Evolutionary conservation across 352 stramenopile species (phyloP).

Genomic region (Phytophthora lateralis): DNA sequence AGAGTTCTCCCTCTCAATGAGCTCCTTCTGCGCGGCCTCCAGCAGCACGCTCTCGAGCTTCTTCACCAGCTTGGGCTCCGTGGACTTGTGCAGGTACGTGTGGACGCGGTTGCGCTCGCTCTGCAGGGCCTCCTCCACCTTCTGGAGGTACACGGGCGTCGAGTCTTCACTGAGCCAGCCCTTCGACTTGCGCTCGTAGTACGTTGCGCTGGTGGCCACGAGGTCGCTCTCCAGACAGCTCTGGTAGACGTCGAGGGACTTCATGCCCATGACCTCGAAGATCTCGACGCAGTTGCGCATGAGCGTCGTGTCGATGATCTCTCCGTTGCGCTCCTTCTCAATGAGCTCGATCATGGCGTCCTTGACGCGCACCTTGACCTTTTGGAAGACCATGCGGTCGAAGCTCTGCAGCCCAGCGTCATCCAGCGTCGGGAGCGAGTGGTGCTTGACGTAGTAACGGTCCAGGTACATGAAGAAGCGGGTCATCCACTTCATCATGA

Average conservation of each 20-base stretch:
- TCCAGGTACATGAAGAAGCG: constrained; percentile 99
- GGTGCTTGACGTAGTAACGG: constrained; percentile 97
- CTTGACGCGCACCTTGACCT: constrained; percentile 82
- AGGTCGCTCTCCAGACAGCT: constrained; percentile 95
- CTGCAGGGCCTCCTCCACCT: constrained; percentile 88
- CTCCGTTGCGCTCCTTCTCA: constrained; percentile 97
- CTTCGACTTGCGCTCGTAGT: constrained; percentile 97
- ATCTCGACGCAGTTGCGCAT: constrained; percentile 98
- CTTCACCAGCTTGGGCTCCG: constrained; percentile 95
- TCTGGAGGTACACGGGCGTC: constrained; percentile 98
- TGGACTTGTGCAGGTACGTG: constrained; percentile 97
- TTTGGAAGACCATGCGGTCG: constrained; percentile 83
- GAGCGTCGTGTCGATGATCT: constrained; percentile 97
- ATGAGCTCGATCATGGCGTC: constrained; percentile 96
- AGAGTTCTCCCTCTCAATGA: constrained; percentile 98
- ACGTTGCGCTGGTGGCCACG: constrained; percentile 91
- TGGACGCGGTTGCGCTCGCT: constrained; percentile 88
- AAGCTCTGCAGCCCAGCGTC: constrained; percentile 91
- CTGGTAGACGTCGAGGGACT: constrained; percentile 96
- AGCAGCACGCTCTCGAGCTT: constrained; percentile 95
- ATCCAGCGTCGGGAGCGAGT: constrained; percentile 95
- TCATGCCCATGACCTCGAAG: constrained; percentile 98
- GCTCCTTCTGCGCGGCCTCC: constrained; percentile 93
- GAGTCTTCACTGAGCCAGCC: constrained; percentile 98
- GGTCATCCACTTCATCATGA: constrained; percentile 99